phyloP scores from a whole-genome alignment of 208 protist genomes.

The Trypanosoma grayi region DNA sequence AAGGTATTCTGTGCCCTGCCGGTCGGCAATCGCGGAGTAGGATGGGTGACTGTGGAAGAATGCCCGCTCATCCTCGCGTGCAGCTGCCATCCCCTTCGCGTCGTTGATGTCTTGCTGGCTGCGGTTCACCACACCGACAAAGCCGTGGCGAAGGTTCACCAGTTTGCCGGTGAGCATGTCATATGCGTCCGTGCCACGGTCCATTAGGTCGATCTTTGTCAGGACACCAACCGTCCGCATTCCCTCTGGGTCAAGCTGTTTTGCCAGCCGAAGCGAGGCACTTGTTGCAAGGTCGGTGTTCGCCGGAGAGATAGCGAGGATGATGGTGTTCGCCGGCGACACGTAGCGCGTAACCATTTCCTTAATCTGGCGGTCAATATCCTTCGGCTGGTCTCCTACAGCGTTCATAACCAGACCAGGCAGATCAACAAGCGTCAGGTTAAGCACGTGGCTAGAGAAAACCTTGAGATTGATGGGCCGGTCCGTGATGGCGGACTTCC shows the following conservation, averaged over 20 bases:
- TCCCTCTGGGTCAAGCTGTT: constrained; percentile 96
- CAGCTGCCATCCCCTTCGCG: constrained; percentile 83
- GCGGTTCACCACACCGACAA: constrained; percentile 98
- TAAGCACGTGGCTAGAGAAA: constrained; percentile 94
- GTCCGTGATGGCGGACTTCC: constrained; percentile 93
- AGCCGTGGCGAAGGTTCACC: constrained; percentile 95
- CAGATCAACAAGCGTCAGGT: constrained; percentile 99
- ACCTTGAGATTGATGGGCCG: constrained; percentile 98
- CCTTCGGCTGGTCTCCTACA: constrained; percentile 97
- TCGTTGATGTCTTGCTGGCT: constrained; percentile 97
- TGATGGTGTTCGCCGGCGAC: constrained; percentile 96
- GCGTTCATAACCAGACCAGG: constrained; percentile 99
- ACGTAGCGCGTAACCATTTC: constrained; percentile 98
- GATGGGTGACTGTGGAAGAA: constrained; percentile 94
- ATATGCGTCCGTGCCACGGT: constrained; percentile 96
- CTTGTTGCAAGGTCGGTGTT: constrained; percentile 99
- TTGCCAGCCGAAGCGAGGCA: constrained; percentile 97
- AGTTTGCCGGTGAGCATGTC: constrained; percentile 95
- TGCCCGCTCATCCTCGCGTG: constrained; percentile 84
- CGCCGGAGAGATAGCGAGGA: constrained; percentile 98
- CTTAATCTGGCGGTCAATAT: constrained; percentile 97
- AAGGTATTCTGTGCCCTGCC: constrained; percentile 89
- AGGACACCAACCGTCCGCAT: constrained; percentile 98
- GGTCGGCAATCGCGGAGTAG: constrained; percentile 88
- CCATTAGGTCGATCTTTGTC: constrained; percentile 99